Evolutionary conservation across 257 asterid genomes (phyloP), one percentile per base, ranked within the genome.

Genomic region (Orobanche coerulescens): DNA sequence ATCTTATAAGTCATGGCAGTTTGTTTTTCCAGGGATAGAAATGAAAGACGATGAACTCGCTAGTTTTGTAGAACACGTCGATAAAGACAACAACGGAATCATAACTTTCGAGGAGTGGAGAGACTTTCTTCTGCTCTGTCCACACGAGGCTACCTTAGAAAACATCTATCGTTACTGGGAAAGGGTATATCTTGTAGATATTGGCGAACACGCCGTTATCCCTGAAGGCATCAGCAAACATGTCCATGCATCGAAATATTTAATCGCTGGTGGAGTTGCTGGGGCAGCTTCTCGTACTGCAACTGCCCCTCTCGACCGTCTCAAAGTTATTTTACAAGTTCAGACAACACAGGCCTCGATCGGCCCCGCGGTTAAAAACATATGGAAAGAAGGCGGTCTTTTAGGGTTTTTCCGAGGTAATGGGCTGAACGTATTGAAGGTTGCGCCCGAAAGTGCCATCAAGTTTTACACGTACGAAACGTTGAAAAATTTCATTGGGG

Each of bases 71-170:
- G 99, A 94, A 73, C 96, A 82, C 24, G 95, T 94, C 42, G 97
- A 90, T 72, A 90, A 94, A 64, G 96, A 94, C 74, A 94, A 90
- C 65, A 83, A 90, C 47, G 99, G 99, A 53, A 85, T 84, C 44
- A 94, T 94, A 63, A 90, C 97, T 51, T 94, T 94, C 36, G 96
- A 89, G 76, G 99, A 94, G 74, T 94, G 99, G 97, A 83, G 99
- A 54, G 97, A 94, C 69, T 90, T 94, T 73, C 84, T 94, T 33
- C 81, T 94, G 47, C 95, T 90, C 23, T 94, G 84, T 70, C 99
- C 99, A 8, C 99, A 94, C 7, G 99, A 94, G 69, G 97, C 77
- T 48, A 94, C 99, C 42, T 77, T 94, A 52, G 97, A 90, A 33
- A 94, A 87, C 84, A 94, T 94, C 63, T 90, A 93, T 48, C 85